Evolutionary conservation across 2,329 filamentous ascomycete genomes (phyloP), one percentile per base, ranked within the genome.

Genomic region (Calonectria pteridis): DNA sequence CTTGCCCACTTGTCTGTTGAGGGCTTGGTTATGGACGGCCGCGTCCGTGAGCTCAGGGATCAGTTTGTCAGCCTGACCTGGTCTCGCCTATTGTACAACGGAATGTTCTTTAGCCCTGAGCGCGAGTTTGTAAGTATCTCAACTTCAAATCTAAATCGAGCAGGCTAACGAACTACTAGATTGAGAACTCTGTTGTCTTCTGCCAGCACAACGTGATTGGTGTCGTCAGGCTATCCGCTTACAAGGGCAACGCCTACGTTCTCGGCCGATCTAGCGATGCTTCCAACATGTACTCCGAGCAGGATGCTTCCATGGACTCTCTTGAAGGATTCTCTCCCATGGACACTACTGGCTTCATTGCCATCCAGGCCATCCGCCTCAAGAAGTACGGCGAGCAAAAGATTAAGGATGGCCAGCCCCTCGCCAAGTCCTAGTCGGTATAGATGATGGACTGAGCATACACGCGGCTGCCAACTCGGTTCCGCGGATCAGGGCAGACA

Each of bases 321-420:
- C 85, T 88, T 29, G 83, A 84, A 28, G 83, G 82, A 28, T 88
- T 88, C 81, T 79, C 75, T 67, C 85, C 85, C 58, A 77, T 80
- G 70, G 86, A 87, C 65, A 87, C 86, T 23, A 78, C 78, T 43
- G 88, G 88, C 31, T 91, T 92, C 81, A 91, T 95, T 82, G 88
- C 88, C 69, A 92, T 94, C 79, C 89, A 95, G 81, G 90, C 90
- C 75, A 93, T 93, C 76, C 87, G 90, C 49, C 85, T 93, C 55
- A 86, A 91, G 84, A 91, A 82, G 77, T 74, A 77, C 35, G 73
- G 73, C 43, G 64, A 33, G 28, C 29, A 18, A 7, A 76, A 77
- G 75, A 76, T 77, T 67, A 58, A 75, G 58, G n/a, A 74, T 26
- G 75, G 73, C 11, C 28, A 77, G 35, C 78, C 77, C 49, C 77